phyloP scores from a whole-genome alignment of 176 grass and related monocot genomes.

The Themeda triandra region DNA sequence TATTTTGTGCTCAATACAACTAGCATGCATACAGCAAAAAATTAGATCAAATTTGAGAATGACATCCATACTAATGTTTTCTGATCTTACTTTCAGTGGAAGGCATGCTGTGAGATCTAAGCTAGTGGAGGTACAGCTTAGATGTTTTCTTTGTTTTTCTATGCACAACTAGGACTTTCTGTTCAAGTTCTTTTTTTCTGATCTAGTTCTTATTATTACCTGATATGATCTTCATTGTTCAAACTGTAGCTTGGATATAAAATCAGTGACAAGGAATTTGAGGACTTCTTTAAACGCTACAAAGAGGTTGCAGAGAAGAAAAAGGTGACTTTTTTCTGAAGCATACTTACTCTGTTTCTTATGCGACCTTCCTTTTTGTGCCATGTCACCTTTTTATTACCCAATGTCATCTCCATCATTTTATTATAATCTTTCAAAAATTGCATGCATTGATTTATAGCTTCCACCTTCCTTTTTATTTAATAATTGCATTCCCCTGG shows the following conservation, averaged over 20 bases:
- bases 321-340: slow-evolving; percentile 49
- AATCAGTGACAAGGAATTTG: slow-evolving; percentile 80
- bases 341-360: background rate
- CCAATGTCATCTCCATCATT: background rate
- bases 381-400: background rate
- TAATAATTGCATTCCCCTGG: background rate
- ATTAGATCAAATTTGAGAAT: slow-evolving; percentile 20
- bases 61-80: slow-evolving; percentile 3
- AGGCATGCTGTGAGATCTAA: slow-evolving; percentile 90
- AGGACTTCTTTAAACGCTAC: slow-evolving; percentile 96
- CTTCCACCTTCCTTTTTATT: background rate
- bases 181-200: background rate
- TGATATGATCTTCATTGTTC: slow-evolving; percentile 9
- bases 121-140: slow-evolving; percentile 68
- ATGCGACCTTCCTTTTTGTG: background rate
- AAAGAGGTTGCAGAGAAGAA: slow-evolving; percentile 99
- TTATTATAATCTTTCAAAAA: slow-evolving; percentile 4
- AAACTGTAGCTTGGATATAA: slow-evolving; percentile 85
- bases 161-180: background rate
- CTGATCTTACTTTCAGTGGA: slow-evolving; percentile 57
- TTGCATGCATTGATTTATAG: background rate
- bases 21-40: background rate
- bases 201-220: background rate
- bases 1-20: background rate
- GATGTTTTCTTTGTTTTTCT: slow-evolving; percentile 25